phyloP scores from a whole-genome alignment of 1,284 basidiomycete species.

The Boletellus dicymbophilus region DNA sequence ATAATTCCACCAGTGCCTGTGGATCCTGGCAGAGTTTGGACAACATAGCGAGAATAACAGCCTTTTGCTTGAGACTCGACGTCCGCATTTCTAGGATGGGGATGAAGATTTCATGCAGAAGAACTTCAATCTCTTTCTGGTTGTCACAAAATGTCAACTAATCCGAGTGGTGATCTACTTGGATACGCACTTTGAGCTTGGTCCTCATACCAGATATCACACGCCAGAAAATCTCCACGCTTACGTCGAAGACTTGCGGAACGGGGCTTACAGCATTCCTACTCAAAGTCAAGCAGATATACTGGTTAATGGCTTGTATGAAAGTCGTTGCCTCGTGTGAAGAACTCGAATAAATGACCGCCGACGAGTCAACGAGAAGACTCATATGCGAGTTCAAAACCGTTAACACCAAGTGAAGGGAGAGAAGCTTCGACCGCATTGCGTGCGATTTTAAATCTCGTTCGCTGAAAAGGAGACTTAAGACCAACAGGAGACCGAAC shows the following conservation, averaged over 20 bases:
- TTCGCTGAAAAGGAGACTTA: slow-evolving; percentile 56
- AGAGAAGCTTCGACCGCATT: slow-evolving; percentile 94
- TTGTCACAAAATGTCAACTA: slow-evolving; percentile 5
- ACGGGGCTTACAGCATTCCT: slow-evolving; percentile 96
- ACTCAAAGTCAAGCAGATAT: slow-evolving; percentile 91
- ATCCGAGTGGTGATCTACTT: neutral
- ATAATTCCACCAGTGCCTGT: slow-evolving; percentile 94
- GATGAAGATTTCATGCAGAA: slow-evolving; percentile 98
- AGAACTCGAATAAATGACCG: slow-evolving; percentile 88
- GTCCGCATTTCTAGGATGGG: slow-evolving; percentile 99
- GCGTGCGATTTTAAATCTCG: slow-evolving; percentile 92
- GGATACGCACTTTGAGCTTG: slow-evolving; percentile 79
- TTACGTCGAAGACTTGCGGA: slow-evolving; percentile 96
- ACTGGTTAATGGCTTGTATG: slow-evolving; percentile 91
- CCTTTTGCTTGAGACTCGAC: slow-evolving; percentile 94
- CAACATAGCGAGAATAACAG: slow-evolving; percentile 84
- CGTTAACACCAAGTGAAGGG: slow-evolving; percentile 91
- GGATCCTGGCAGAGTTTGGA: slow-evolving; percentile 91
- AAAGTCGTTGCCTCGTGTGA: slow-evolving; percentile 87
- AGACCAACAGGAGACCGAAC: slow-evolving; percentile 1
- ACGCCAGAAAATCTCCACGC: slow-evolving; percentile 99
- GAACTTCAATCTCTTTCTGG: slow-evolving; percentile 98
- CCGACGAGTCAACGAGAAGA: slow-evolving; percentile 82
- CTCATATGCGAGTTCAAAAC: slow-evolving; percentile 90
- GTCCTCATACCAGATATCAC: slow-evolving; percentile 92